Base-by-base conservation (phyloP, 2,329 filamentous ascomycete species). In the Ascochyta koolunga region DNA sequence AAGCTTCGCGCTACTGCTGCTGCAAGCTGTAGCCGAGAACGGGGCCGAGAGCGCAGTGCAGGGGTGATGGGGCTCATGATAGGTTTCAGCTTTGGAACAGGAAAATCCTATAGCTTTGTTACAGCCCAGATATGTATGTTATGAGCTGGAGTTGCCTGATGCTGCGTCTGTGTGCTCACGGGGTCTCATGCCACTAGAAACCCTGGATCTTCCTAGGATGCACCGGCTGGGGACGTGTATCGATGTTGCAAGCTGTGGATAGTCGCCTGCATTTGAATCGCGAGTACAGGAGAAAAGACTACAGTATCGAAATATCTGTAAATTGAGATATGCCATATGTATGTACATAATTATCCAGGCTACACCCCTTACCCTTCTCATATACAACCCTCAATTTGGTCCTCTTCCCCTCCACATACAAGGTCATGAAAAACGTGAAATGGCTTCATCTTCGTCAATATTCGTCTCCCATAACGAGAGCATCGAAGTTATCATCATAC, bases 1-100 rank as follows among this genome's bases (percentile, higher is more conserved):
- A 50, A 51, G 49, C 36, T 39, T 45, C 54, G 32, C 61, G 59
- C 62, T 65, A 63, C 43, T n/a, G 42, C 33, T 29, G n/a, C 19
- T 19, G n/a, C 19, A 25, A 9, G 13, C n/a, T 4, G 11, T 19
- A 50, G 40, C 46, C 41, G 37, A 50, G 24, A 48, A 21, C 27
- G 32, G 37, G n/a, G 37, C 51, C 54, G 51, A 40, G 41, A 32
- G 10, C 29, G 29, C 15, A 43, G 18, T n/a, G 41, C 24, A 22
- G 35, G 25, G 25, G n/a, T 13, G 5, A n/a, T 22, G 5, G 19
- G 21, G n/a, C 8, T 13, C 39, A 38, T 48, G 16, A n/a, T n/a
- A 4, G 2, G n/a, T 4, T 11, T 7, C 19, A 8, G 31, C 22
- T 3, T 9, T 19, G 18, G 2, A 3, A 27, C 19, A 16, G 1